Evolutionary conservation across 2,329 filamentous ascomycete species (phyloP).

Genomic region (Beauveria rudraprayagi): DNA sequence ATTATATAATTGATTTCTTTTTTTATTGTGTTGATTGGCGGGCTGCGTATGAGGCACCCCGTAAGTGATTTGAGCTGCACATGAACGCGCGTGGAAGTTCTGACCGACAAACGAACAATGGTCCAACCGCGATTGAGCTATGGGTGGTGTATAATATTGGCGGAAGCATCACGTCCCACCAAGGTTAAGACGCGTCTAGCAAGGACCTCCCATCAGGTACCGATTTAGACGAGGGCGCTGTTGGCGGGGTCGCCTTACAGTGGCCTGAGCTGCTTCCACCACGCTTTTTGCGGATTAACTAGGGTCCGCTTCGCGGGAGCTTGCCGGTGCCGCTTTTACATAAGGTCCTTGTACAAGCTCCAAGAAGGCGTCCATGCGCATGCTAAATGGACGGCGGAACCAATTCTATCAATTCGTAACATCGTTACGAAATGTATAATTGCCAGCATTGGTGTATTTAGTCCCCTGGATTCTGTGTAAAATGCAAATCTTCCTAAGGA

Average conservation of each 20-base stretch:
- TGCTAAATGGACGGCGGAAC: not conserved
- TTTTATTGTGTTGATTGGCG: not conserved
- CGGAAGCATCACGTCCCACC: constrained; percentile 6
- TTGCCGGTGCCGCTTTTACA: not conserved
- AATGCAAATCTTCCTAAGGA: no score
- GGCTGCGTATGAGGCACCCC: constrained; percentile 3
- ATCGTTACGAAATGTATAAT: no score
- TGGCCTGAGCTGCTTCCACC: not conserved
- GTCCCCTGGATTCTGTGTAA: no score
- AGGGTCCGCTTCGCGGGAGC: not conserved
- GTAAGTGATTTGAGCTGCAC: not conserved
- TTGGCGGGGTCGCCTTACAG: constrained; percentile 1
- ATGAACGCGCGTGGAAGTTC: not conserved
- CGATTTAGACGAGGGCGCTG: not conserved
- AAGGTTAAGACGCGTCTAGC: constrained; percentile 4
- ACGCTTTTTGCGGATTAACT: constrained; percentile 9
- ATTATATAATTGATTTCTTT: not conserved
- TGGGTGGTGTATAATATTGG: constrained; percentile 1
- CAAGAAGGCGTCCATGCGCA: not conserved
- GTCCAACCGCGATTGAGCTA: not conserved
- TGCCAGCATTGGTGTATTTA: no score
- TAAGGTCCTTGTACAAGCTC: not conserved
- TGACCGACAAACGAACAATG: not conserved
- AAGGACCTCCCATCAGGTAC: not conserved
- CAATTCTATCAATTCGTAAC: no score